Evolutionary conservation across 495 filamentous ascomycete species (phyloP), one percentile per base, ranked within the genome.

Genomic region (Rhypophila decipiens): DNA sequence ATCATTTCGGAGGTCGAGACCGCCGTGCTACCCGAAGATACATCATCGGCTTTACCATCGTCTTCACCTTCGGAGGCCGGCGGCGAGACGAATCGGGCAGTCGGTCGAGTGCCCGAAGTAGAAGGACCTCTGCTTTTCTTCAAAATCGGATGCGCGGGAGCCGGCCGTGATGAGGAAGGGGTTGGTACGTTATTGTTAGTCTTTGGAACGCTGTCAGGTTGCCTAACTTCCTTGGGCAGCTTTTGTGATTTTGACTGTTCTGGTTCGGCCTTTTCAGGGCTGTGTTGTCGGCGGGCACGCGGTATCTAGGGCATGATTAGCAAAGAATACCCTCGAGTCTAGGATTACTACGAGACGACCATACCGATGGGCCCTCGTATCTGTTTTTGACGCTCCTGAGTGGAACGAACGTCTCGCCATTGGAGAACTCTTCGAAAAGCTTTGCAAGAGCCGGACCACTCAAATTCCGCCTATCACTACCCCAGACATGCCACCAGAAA

Each of bases 401-500:
- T 34, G 71, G 73, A 17, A 76, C 69, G 55, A 74, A 73, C 10
- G 69, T 70, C 27, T 65, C 58, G 19, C 74, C 74, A 29, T 63
- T 64, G 1, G 75, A 74, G 35, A 79, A 72, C 31, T 73, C 63
- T 47, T 64, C 56, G 39, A 73, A 79, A 13, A 77, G 59, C 24
- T 59, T 61, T 11, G 75, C 72, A 41, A 79, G 65, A 13, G 61
- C 59, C 18, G 53, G 64, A 8, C 69, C 74, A 5, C 69, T 66
- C 36, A 77, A 60, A 44, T 66, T 55, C 17, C 71, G 67, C 19
- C 62, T 62, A 36, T 72, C 58, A 48, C 75, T 77, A 13, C 75
- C 75, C 59, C 74, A 75, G 42, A 79, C 72, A 43, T 75, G 74
- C 67, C 74, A 76, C 75, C 75, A 79, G 39, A 74, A 77, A 46